These are phyloP conservation scores for Myxozyma lipomycoides DNA, from an alignment of 805 yeast genomes.

Conservation along the genomic window DNA sequence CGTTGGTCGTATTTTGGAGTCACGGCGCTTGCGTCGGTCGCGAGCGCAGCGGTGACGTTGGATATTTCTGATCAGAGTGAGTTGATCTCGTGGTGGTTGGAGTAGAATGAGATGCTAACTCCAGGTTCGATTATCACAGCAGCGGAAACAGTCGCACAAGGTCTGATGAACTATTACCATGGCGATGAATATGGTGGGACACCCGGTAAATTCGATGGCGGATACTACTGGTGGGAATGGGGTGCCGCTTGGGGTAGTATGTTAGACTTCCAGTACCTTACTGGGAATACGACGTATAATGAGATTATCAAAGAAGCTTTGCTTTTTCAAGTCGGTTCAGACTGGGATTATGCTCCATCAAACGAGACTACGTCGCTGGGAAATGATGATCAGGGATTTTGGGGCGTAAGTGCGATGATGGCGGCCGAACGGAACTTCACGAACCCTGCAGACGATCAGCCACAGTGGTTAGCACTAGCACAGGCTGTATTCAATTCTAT, in stretches of 20 bases:
- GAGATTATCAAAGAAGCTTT: constrained; percentile 56
- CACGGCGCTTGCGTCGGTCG: no score
- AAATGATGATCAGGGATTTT: constrained; percentile 89
- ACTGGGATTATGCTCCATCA: constrained; percentile 67
- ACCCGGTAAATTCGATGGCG: constrained; percentile 78
- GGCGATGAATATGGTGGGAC: constrained; percentile 66
- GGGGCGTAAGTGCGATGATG: constrained; percentile 83
- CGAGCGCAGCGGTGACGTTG: background rate
- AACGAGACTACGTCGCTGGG: constrained; percentile 85
- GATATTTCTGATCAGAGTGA: background rate
- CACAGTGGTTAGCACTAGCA: constrained; percentile 71
- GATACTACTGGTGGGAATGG: constrained; percentile 96
- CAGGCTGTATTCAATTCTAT: constrained; percentile 86
- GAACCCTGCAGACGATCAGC: constrained; percentile 56
- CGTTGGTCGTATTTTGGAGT: no score
- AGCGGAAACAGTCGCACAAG: constrained; percentile 50
- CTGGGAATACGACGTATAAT: constrained; percentile 63
- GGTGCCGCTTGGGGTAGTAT: constrained; percentile 64
- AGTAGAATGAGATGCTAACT: background rate
- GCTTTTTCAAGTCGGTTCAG: constrained; percentile 59
- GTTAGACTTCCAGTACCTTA: constrained; percentile 67
- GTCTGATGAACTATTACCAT: constrained; percentile 66
- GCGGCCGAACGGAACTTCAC: constrained; percentile 82
- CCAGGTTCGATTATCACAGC: constrained; percentile 47
- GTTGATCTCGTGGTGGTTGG: background rate